Conservation (phyloP, 768 basidiomycete genomes). For the Arthromyces matolae region DNA sequence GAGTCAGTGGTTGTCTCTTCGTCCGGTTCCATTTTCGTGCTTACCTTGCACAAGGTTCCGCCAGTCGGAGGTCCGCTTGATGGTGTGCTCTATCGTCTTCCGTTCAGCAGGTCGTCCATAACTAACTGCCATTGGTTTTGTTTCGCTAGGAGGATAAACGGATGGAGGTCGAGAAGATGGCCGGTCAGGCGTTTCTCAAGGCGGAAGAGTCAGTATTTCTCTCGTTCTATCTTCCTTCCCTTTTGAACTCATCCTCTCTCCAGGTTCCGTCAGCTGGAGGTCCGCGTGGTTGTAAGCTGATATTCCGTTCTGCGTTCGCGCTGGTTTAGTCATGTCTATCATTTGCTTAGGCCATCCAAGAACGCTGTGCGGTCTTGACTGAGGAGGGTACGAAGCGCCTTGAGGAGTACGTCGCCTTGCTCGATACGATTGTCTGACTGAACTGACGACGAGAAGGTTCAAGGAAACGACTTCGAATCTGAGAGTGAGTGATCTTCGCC, state of each 20-base stretch:
- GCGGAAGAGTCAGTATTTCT: conserved; percentile 3
- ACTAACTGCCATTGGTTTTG: too few species aligned
- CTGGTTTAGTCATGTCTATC: neutral
- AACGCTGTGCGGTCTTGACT: neutral
- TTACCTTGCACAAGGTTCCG: too few species aligned
- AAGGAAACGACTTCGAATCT: neutral
- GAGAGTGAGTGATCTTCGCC: neutral
- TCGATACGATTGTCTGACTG: too few species aligned
- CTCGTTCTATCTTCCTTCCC: neutral
- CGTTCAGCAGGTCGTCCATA: too few species aligned
- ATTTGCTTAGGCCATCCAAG: neutral
- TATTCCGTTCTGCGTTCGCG: neutral
- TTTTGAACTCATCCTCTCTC: neutral
- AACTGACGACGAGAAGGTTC: neutral
- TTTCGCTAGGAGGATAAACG: neutral
- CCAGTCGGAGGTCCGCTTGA: too few species aligned
- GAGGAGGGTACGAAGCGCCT: neutral
- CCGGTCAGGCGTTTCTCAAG: neutral
- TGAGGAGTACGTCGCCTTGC: neutral
- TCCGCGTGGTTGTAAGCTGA: conserved; percentile 9
- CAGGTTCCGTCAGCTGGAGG: conserved; percentile 5
- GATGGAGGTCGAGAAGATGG: neutral
- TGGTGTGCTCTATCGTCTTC: too few species aligned
- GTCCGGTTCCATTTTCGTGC: too few species aligned
- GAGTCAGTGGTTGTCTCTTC: too few species aligned